Conservation (phyloP, 306 rosid species). For the Mimosa bimucronata region DNA sequence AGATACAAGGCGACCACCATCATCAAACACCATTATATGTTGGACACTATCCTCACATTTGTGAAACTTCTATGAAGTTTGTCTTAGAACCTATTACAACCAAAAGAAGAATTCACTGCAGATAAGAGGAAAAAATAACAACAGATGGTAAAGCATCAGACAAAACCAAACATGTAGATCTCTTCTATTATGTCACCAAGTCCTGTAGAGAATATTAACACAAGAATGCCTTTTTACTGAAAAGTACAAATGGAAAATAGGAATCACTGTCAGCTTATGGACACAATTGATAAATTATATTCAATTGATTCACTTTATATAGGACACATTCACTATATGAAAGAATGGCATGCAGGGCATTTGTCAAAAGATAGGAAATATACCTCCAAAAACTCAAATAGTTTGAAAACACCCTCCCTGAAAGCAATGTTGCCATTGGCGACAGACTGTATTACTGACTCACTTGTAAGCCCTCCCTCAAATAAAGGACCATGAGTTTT, state of each 20-base stretch:
- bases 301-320: constrained; percentile 17
- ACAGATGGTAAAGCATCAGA: constrained; percentile 12
- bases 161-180: constrained; percentile 51
- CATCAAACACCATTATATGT: constrained; percentile 82
- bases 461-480: constrained; percentile 86
- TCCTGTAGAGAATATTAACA: constrained; percentile 93
- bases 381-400: constrained; percentile 87
- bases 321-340: constrained; percentile 5
- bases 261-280: constrained; percentile 23
- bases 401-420: constrained; percentile 86
- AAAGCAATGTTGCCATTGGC: constrained; percentile 77
- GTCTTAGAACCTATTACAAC: constrained; percentile 72
- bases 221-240: constrained; percentile 83
- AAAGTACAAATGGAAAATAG: constrained; percentile 38
- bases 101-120: constrained; percentile 27
- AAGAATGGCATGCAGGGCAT: constrained; percentile 15
- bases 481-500: constrained; percentile 77
- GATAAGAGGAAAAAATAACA: background rate
- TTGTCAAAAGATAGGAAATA: constrained; percentile 5
- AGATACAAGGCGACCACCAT: constrained; percentile 62
- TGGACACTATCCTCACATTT: constrained; percentile 83
- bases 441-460: constrained; percentile 75
- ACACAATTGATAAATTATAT: background rate
- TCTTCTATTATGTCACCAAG: constrained; percentile 96
- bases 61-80: constrained; percentile 78